phyloP scores from a whole-genome alignment of 495 filamentous ascomycete genomes.

The Penicillium herquei region DNA sequence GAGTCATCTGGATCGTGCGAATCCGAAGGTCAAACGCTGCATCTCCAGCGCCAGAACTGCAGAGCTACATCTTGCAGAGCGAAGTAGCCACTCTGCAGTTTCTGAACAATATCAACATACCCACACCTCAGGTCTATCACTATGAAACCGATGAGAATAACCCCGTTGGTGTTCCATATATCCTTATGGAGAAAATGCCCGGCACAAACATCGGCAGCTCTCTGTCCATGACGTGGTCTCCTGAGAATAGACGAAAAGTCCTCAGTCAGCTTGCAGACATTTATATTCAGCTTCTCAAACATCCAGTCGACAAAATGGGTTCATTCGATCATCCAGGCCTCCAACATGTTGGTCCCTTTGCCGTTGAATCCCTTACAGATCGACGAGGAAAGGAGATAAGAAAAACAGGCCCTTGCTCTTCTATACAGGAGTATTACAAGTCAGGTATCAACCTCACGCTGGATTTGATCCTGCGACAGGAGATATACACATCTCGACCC shows the following conservation, averaged over 20 bases:
- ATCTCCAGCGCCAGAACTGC: conserved; percentile 28
- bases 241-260: conserved; percentile 31
- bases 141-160: conserved; percentile 28
- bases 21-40: conserved; percentile 30
- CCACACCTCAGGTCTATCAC: conserved; percentile 29
- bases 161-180: conserved; percentile 34
- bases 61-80: conserved; percentile 31
- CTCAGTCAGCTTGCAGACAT: conserved; percentile 39
- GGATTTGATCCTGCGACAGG: conserved; percentile 30
- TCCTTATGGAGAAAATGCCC: conserved; percentile 44
- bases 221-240: conserved; percentile 6
- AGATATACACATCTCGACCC: conserved; percentile 22
- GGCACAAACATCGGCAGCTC: conserved; percentile 36
- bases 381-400: conserved; percentile 13
- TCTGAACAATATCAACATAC: conserved; percentile 27
- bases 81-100: conserved; percentile 35
- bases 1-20: conserved; percentile 24
- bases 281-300: conserved; percentile 35
- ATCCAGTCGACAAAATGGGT: conserved; percentile 29
- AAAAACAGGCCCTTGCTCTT: conserved; percentile 23
- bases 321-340: conserved; percentile 24
- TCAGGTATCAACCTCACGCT: conserved; percentile 22
- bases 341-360: conserved; percentile 28
- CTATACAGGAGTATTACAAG: conserved; percentile 16
- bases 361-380: conserved; percentile 30